Evolutionary conservation across 2,329 filamentous ascomycete species (phyloP).

Genomic region (Fusarium burgessii): DNA sequence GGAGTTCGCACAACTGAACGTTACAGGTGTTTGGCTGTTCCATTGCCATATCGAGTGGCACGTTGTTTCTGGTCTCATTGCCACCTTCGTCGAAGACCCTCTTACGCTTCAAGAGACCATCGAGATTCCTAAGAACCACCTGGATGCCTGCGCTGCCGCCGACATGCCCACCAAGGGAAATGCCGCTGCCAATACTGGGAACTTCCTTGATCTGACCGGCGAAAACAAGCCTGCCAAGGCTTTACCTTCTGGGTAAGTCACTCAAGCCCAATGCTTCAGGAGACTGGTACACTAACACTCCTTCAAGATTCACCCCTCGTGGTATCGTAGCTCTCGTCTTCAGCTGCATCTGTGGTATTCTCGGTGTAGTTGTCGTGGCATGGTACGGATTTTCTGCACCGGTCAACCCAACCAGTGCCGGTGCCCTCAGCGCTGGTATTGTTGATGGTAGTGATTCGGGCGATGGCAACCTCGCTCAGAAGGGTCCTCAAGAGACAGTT

Average conservation of each 20-base stretch:
- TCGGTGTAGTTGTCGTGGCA: slow-evolving; percentile 75
- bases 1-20: not conserved
- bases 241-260: slow-evolving; percentile 70
- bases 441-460: slow-evolving; percentile 33
- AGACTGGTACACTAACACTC: not conserved
- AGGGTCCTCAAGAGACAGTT: slow-evolving; percentile 29
- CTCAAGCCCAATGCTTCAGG: not conserved
- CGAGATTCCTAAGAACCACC: slow-evolving; percentile 70
- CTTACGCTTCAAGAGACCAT: slow-evolving; percentile 70
- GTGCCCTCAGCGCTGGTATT: slow-evolving; percentile 32
- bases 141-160: slow-evolving; percentile 67
- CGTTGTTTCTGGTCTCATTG: slow-evolving; percentile 72
- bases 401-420: slow-evolving; percentile 30
- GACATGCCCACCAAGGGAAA: slow-evolving; percentile 72
- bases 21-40: slow-evolving; percentile 73
- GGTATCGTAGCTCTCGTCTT: slow-evolving; percentile 84
- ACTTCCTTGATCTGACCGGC: slow-evolving; percentile 73
- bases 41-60: slow-evolving; percentile 89
- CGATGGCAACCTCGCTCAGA: slow-evolving; percentile 9
- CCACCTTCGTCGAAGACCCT: slow-evolving; percentile 74
- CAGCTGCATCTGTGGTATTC: slow-evolving; percentile 74
- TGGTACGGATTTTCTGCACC: slow-evolving; percentile 67
- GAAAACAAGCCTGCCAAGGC: slow-evolving; percentile 66
- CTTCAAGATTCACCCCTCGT: slow-evolving; percentile 69
- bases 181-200: slow-evolving; percentile 76